Conservation (phyloP, 192 early-diverging fungal genomes). For the Umbelopsis sp. region DNA sequence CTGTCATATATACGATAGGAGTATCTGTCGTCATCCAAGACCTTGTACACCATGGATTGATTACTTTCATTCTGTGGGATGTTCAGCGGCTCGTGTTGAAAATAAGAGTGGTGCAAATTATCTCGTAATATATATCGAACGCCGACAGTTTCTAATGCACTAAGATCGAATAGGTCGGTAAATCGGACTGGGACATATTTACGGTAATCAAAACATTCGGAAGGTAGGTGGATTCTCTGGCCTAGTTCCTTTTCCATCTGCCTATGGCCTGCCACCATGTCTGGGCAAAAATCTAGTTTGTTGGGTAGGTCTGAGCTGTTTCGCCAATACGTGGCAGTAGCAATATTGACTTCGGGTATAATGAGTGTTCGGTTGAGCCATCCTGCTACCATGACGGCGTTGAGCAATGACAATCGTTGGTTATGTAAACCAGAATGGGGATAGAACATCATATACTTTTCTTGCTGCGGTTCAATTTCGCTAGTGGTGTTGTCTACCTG, state of each 20-base stretch:
- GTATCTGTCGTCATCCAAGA: conserved; percentile 45
- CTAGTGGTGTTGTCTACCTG: too few species aligned
- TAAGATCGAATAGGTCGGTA: conserved; percentile 33
- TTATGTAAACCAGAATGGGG: conserved; percentile 63
- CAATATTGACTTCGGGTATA: conserved; percentile 45
- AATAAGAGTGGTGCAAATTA: conserved; percentile 39
- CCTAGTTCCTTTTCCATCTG: not conserved
- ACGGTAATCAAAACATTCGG: conserved; percentile 31
- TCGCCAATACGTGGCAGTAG: conserved; percentile 34
- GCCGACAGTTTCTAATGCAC: conserved; percentile 20
- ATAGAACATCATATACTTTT: conserved; percentile 49
- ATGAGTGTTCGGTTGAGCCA: conserved; percentile 54
- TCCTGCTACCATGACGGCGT: conserved; percentile 49
- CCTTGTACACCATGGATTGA: conserved; percentile 13
- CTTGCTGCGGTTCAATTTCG: not conserved
- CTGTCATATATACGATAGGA: conserved; percentile 50
- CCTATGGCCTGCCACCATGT: not conserved
- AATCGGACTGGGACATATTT: conserved; percentile 28
- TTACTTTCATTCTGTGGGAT: conserved; percentile 36
- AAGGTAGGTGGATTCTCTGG: not conserved
- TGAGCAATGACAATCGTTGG: conserved; percentile 53
- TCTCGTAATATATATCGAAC: conserved; percentile 26
- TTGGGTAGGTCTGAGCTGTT: not conserved
- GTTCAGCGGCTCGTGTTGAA: conserved; percentile 41
- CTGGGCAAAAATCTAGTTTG: conserved; percentile 27